Conservation (phyloP, 2,329 filamentous ascomycete species). For the Dryadomyces quercivorus region DNA sequence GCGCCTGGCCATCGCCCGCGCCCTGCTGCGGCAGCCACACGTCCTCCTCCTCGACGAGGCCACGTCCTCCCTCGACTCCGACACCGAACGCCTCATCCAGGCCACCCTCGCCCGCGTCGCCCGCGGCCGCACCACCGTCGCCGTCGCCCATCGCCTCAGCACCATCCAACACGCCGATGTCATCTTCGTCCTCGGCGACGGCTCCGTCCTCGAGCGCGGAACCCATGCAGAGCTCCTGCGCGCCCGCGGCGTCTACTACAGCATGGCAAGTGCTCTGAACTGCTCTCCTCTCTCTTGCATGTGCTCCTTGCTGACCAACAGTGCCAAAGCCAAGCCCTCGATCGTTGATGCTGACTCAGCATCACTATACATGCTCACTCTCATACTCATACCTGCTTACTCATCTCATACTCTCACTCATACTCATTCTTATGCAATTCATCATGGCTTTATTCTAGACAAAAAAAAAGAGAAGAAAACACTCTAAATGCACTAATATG, state of each 20-base stretch:
- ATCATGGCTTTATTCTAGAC: not conserved
- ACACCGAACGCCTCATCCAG: conserved; percentile 49
- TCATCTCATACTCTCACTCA: not conserved
- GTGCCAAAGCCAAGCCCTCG: conserved; percentile 46
- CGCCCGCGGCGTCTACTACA: conserved; percentile 41
- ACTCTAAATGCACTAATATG: not conserved
- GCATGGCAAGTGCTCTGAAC: conserved; percentile 48
- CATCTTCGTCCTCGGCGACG: conserved; percentile 49
- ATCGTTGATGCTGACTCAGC: not conserved
- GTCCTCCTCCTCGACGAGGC: conserved; percentile 47
- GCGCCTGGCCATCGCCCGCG: conserved; percentile 42
- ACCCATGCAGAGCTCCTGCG: conserved; percentile 38
- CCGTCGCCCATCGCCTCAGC: conserved; percentile 58
- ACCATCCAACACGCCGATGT: conserved; percentile 12
- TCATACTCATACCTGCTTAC: not conserved
- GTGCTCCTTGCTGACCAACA: conserved; percentile 16
- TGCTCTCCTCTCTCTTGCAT: no score
- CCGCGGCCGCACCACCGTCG: conserved; percentile 51
- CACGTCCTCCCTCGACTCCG: conserved; percentile 45
- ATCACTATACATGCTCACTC: not conserved
- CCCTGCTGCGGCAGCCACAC: conserved; percentile 37
- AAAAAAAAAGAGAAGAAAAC: not conserved
- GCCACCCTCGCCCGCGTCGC: conserved; percentile 52
- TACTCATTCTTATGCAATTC: no score
- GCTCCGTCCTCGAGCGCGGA: conserved; percentile 42